phyloP scores from a whole-genome alignment of 2,329 filamentous ascomycete species.

The Nemania bipapillata region DNA sequence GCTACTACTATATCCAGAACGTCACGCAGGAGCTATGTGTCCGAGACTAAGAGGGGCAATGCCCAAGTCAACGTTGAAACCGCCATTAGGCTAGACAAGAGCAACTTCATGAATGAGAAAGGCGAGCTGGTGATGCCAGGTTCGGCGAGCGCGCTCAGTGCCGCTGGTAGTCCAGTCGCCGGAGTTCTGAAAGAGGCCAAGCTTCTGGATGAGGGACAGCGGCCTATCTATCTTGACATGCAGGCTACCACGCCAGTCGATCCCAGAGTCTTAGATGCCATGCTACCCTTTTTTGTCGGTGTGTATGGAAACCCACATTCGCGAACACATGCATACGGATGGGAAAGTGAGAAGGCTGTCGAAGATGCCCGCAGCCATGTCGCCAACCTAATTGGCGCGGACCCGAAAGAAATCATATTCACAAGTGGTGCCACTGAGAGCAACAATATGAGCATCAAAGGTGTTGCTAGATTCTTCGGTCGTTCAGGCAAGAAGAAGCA shows the following conservation, averaged over 20 bases:
- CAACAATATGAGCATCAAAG: conserved; percentile 99
- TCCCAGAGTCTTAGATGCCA: conserved; percentile 92
- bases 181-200: conserved; percentile 91
- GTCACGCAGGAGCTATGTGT: conserved; percentile 76
- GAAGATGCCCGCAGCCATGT: conserved; percentile 87
- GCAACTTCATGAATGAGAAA: conserved; percentile 73
- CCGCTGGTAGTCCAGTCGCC: conserved; percentile 83
- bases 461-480: conserved; percentile 94
- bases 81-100: conserved; percentile 86
- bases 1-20: conserved; percentile 46
- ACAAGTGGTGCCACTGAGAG: conserved; percentile 98
- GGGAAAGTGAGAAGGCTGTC: conserved; percentile 95
- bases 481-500: conserved; percentile 96
- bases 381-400: conserved; percentile 87
- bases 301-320: conserved; percentile 98
- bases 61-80: conserved; percentile 85
- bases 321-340: conserved; percentile 95
- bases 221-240: conserved; percentile 98
- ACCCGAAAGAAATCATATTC: conserved; percentile 98
- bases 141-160: conserved; percentile 68
- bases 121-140: conserved; percentile 63
- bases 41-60: conserved; percentile 80
- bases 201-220: conserved; percentile 88
- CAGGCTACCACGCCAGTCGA: conserved; percentile 96
- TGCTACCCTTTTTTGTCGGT: conserved; percentile 93